Evolutionary conservation across 805 yeast genomes (phyloP).

Genomic region (Metschnikowia drakensbergensis): DNA sequence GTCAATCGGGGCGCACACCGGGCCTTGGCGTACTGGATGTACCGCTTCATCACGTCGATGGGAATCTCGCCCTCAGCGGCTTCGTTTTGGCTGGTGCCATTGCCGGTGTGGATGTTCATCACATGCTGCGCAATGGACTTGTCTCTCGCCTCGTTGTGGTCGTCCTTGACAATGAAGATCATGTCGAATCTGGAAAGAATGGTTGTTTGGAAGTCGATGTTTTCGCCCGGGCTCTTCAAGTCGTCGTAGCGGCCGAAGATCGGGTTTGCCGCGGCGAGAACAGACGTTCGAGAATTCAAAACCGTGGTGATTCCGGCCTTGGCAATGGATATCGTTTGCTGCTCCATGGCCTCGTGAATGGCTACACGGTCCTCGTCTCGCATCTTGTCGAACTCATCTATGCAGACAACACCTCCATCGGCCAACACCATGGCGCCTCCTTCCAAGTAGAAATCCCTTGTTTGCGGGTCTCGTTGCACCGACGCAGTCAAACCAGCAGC

Average conservation of each 20-base stretch:
- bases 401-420: slow-evolving; percentile 98
- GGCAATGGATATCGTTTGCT: slow-evolving; percentile 97
- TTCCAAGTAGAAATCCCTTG: slow-evolving; percentile 91
- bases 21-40: slow-evolving; percentile 82
- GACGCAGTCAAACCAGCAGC: slow-evolving; percentile 99
- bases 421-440: slow-evolving; percentile 99
- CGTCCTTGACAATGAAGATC: slow-evolving; percentile 96
- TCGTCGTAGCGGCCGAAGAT: slow-evolving; percentile 96
- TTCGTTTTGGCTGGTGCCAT: slow-evolving; percentile 36
- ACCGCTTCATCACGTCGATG: slow-evolving; percentile 84
- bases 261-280: slow-evolving; percentile 97
- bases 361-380: slow-evolving; percentile 98
- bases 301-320: slow-evolving; percentile 99
- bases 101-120: slow-evolving; percentile 86
- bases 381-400: slow-evolving; percentile 99
- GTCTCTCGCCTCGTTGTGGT: slow-evolving; percentile 83
- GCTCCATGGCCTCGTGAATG: slow-evolving; percentile 99
- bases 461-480: slow-evolving; percentile 84
- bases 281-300: slow-evolving; percentile 92
- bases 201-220: slow-evolving; percentile 96
- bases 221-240: slow-evolving; percentile 94
- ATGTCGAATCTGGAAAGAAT: slow-evolving; percentile 96
- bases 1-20: slow-evolving; percentile 92
- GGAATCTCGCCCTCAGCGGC: slow-evolving; percentile 78
- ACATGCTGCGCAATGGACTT: slow-evolving; percentile 91